These are phyloP conservation scores for Euphorbia lathyris DNA, from an alignment of 345 rosid species.

Conservation along the genomic window DNA sequence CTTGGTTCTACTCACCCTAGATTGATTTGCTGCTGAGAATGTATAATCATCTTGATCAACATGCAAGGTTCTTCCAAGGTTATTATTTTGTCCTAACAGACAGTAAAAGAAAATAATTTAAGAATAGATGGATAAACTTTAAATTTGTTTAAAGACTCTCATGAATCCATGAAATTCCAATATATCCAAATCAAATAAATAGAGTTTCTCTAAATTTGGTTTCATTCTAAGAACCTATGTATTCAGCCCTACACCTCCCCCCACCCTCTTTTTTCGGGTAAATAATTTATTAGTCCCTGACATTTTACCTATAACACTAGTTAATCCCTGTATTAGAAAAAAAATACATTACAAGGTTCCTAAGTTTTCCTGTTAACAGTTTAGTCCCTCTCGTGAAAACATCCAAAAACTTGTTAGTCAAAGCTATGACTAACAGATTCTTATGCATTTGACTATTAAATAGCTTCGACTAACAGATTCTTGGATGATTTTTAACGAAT, in stretches of 20 bases:
- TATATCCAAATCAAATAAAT: background rate
- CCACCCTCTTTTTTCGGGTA: no score
- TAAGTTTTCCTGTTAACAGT: no score
- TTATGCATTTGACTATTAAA: no score
- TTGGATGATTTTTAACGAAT: no score
- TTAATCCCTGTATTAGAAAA: no score
- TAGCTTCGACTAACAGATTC: no score
- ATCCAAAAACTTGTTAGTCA: no score
- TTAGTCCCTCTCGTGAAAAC: no score
- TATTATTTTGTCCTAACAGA: conserved; percentile 48
- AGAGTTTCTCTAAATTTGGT: background rate
- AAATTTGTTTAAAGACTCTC: background rate
- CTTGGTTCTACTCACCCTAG: conserved; percentile 50
- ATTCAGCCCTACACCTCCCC: background rate
- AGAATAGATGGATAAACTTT: background rate
- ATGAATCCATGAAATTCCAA: conserved; percentile 2
- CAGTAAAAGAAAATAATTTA: conserved; percentile 9
- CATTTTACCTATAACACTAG: no score
- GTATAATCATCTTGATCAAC: conserved; percentile 51
- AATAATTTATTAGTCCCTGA: no score
- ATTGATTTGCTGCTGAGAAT: conserved; percentile 27
- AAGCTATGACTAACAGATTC: no score
- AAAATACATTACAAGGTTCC: no score
- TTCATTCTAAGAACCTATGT: background rate
- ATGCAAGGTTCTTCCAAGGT: conserved; percentile 31